These are phyloP conservation scores for Blastobotrys peoriensis DNA, from an alignment of 805 yeast genomes.

Conservation along the genomic window DNA sequence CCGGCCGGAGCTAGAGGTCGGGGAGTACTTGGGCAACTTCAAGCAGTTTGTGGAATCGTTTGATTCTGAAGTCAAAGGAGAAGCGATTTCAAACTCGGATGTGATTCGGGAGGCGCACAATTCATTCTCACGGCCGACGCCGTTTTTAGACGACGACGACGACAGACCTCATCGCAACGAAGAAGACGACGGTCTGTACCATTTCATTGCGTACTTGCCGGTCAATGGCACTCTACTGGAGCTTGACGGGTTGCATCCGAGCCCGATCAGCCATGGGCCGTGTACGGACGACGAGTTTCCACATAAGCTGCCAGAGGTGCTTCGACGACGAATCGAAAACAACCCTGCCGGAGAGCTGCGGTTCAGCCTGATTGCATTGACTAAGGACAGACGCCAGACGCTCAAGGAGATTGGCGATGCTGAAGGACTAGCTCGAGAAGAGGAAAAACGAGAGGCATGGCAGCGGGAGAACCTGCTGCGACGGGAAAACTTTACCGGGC, in stretches of 20 bases:
- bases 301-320: constrained; percentile 37
- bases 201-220: constrained; percentile 52
- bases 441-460: constrained; percentile 47
- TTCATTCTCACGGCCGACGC: constrained; percentile 51
- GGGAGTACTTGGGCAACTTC: constrained; percentile 43
- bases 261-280: constrained; percentile 49
- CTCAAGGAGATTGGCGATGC: constrained; percentile 37
- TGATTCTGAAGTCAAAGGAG: constrained; percentile 55
- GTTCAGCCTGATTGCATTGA: constrained; percentile 50
- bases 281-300: constrained; percentile 40
- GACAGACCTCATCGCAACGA: constrained; percentile 21
- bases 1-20: constrained; percentile 39
- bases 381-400: constrained; percentile 43
- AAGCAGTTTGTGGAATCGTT: constrained; percentile 46
- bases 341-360: constrained; percentile 45
- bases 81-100: constrained; percentile 54
- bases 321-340: constrained; percentile 42
- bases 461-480: constrained; percentile 48
- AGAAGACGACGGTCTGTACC: constrained; percentile 50
- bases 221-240: constrained; percentile 46
- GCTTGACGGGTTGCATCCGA: constrained; percentile 53
- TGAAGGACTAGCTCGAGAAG: constrained; percentile 35
- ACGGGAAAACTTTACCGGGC: constrained; percentile 47
- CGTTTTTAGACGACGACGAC: constrained; percentile 41
- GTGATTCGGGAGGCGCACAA: constrained; percentile 52